These are phyloP conservation scores for Kuraishia piskuri DNA, from an alignment of 805 yeast genomes.

Conservation along the genomic window DNA sequence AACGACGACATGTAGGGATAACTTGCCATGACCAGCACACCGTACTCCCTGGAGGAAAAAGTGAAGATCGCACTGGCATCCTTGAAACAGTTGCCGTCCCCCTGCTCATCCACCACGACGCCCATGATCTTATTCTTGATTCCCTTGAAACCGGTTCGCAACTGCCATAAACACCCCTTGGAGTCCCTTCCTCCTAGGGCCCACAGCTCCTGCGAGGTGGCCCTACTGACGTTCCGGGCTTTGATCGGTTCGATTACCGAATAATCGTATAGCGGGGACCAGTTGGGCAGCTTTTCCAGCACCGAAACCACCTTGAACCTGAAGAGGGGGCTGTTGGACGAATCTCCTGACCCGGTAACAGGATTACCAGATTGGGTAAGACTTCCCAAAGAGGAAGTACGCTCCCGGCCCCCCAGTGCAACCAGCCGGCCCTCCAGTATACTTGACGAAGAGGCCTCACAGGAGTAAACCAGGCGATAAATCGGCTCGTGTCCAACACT, in stretches of 20 bases:
- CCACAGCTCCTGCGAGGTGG: constrained; percentile 21
- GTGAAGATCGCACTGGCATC: not conserved
- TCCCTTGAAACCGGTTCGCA: constrained; percentile 16
- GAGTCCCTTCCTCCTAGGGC: constrained; percentile 16
- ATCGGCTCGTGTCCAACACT: not conserved
- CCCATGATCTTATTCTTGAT: constrained; percentile 6
- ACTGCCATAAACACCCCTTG: constrained; percentile 15
- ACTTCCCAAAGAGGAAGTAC: not conserved
- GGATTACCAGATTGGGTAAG: too few species aligned
- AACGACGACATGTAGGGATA: not conserved
- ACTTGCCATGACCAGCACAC: not conserved
- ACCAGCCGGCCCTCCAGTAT: not conserved
- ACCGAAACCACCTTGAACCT: not conserved
- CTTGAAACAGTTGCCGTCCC: not conserved
- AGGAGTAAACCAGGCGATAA: not conserved
- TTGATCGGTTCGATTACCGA: constrained; percentile 10
- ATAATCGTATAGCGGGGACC: constrained; percentile 20
- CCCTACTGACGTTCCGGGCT: constrained; percentile 11
- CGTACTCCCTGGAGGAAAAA: not conserved
- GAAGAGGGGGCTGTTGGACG: not conserved
- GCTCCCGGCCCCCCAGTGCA: not conserved
- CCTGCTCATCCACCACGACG: too few species aligned
- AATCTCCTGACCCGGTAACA: not conserved
- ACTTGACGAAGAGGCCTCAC: not conserved
- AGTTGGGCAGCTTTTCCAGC: constrained; percentile 4